A percentile compares a stretch with the other conserved stretches of the same genome.
phyloP scores from a whole-genome alignment of 805 yeast species.

The Ogataea henricii region DNA sequence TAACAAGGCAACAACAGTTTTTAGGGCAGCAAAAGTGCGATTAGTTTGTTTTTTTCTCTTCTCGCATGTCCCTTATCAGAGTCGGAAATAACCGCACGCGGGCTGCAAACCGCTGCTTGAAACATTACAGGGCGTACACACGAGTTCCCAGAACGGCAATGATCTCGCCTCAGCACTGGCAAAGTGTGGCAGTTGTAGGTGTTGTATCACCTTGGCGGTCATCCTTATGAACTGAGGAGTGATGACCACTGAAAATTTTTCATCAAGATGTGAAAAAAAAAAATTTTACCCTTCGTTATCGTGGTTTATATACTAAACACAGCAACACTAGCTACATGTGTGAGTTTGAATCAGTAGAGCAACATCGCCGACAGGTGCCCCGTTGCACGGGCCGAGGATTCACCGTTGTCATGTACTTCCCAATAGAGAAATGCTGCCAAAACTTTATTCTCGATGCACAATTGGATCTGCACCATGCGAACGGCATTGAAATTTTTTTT shows the following conservation, averaged over 20 bases:
- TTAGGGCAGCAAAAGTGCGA: too few species aligned
- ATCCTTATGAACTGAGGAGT: too few species aligned
- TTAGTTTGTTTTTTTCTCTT: not conserved
- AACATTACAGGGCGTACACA: not conserved
- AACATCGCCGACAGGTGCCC: not conserved
- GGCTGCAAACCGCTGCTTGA: not conserved
- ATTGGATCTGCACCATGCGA: not conserved
- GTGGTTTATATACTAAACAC: not conserved
- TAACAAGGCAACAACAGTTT: too few species aligned
- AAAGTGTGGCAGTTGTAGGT: not conserved
- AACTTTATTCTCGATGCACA: not conserved
- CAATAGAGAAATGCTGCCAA: not conserved
- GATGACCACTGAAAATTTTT: not conserved
- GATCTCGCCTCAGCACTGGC: not conserved
- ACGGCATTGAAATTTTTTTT: not conserved
- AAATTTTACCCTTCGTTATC: not conserved
- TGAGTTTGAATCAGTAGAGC: not conserved
- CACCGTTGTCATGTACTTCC: not conserved
- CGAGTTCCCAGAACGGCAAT: not conserved
- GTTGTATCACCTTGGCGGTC: too few species aligned
- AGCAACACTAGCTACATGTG: not conserved
- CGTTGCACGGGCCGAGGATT: slow-evolving; percentile 1
- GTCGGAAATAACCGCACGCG: not conserved
- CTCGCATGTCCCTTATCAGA: not conserved
- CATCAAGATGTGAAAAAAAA: not conserved